phyloP scores from a whole-genome alignment of 2,329 filamentous ascomycete species.

The Aspergillus fumigatus region DNA sequence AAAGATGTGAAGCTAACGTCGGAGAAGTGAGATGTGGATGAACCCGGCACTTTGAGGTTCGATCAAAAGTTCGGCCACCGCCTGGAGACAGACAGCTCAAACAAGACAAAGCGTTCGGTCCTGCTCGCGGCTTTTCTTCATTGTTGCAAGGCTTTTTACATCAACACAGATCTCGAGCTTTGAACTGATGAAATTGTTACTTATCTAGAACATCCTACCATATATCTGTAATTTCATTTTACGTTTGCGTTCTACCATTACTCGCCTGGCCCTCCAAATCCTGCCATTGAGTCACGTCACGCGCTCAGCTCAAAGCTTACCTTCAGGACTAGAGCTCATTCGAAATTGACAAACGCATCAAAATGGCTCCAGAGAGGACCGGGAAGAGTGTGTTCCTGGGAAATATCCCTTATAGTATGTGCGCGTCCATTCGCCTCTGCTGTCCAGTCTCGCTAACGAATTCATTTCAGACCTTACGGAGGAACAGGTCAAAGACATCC shows the following conservation, averaged over 20 bases:
- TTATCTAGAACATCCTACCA: not conserved
- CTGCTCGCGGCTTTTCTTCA: not conserved
- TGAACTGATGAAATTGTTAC: not conserved
- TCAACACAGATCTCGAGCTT: not conserved
- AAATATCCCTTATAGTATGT: constrained; percentile 66
- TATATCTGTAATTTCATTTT: not conserved
- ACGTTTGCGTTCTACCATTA: not conserved
- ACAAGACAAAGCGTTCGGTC: not conserved
- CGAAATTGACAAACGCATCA: constrained; percentile 7
- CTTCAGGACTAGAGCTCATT: constrained; percentile 1
- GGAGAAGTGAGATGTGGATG: constrained; percentile 22
- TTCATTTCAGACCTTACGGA: constrained; percentile 74
- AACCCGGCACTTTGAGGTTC: constrained; percentile 17
- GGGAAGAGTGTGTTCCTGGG: constrained; percentile 46
- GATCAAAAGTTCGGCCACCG: constrained; percentile 26
- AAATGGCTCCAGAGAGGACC: constrained; percentile 42
- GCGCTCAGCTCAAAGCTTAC: not conserved
- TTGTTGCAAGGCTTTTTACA: not conserved
- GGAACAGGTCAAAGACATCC: constrained; percentile 92
- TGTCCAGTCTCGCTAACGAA: constrained; percentile 12
- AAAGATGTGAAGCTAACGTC: constrained; percentile 18
- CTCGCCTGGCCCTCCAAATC: not conserved
- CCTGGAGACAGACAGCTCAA: constrained; percentile 10
- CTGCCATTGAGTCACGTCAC: not conserved
- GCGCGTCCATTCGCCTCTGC: constrained; percentile 56